Evolutionary conservation across 202 grass and related monocot genomes (phyloP), one percentile per base, ranked within the genome.

Genomic region (Zizania palustris): DNA sequence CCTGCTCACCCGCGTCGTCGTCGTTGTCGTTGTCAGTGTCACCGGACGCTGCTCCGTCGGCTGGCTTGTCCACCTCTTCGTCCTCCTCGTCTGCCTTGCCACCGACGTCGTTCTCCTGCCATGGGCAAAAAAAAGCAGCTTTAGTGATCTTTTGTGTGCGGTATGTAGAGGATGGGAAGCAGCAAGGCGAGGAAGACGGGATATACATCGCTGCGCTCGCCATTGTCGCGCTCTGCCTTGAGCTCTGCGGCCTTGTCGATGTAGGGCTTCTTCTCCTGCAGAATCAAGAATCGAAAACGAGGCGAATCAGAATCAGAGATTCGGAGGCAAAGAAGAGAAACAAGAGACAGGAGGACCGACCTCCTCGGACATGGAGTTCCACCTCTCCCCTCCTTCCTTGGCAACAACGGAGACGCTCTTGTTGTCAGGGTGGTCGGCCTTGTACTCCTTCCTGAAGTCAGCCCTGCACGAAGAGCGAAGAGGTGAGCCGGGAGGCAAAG

Each of bases 351-450:
- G 28, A 28, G 28, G 28, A 28, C 28, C 2, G 28, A 28, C 28
- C 28, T 98, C 81, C 0, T 98, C 95, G 0, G 87, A 90, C 85
- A 95, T 82, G 49, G 89, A 87, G 0, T 48, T 95, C 91, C 96
- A 98, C 78, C 28, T 98, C 63, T 88, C 87, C 14, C 95, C 95
- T 62, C 63, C 96, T 80, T 92, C 91, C 78, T 98, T 98, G 11
- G 68, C 58, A 53, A 85, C 96, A 0, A 15, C 10, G 37, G 91
- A 0, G 3, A 69, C 87, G 20, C 60, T 72, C 86, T 98, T 98
- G 63, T 70, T 80, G 38, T 89, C 87, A 8, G 89, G 96, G 49
- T 98, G 56, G 4, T 87, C 79, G 21, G 85, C 89, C 74, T 98
- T 98, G 67, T 54, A 92, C 21, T 84, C 70, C 71, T 84, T 92